phyloP scores from a whole-genome alignment of 306 rosid genomes.

The Quercus cerris region DNA sequence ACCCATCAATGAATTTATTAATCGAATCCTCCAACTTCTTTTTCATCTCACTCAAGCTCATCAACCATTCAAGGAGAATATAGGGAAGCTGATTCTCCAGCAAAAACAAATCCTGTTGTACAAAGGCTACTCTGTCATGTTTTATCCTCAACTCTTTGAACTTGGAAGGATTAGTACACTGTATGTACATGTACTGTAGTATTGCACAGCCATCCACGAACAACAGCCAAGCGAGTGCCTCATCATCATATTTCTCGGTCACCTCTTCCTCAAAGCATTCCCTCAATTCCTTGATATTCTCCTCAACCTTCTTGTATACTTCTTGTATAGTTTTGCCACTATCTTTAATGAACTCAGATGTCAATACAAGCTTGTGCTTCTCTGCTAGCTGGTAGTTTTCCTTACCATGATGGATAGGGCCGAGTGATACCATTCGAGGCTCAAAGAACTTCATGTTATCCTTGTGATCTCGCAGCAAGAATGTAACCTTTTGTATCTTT shows the following conservation, averaged over 20 bases:
- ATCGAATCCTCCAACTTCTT: not conserved
- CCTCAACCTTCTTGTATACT: not conserved
- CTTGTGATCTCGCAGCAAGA: not conserved
- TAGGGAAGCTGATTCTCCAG: constrained; percentile 33
- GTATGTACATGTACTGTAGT: constrained; percentile 7
- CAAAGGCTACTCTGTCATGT: not conserved
- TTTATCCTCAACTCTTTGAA: not conserved
- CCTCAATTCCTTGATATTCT: not conserved
- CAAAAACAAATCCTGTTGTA: constrained; percentile 20
- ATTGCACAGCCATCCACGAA: constrained; percentile 26
- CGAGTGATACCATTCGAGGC: constrained; percentile 14
- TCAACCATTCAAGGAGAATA: not conserved
- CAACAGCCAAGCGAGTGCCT: constrained; percentile 10
- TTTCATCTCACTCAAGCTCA: not conserved
- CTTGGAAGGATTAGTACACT: not conserved
- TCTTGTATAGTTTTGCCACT: not conserved
- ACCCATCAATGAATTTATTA: accelerated
- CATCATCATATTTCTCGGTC: not conserved
- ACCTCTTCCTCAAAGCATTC: not conserved
- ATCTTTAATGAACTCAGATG: not conserved
- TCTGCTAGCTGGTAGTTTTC: not conserved
- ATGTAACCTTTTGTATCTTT: constrained; percentile 19
- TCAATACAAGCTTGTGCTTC: not conserved
- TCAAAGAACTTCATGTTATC: not conserved
- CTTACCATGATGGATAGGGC: constrained; percentile 20